phyloP scores from a whole-genome alignment of 192 early-diverging fungal genomes.

The Entrophospora sp. region DNA sequence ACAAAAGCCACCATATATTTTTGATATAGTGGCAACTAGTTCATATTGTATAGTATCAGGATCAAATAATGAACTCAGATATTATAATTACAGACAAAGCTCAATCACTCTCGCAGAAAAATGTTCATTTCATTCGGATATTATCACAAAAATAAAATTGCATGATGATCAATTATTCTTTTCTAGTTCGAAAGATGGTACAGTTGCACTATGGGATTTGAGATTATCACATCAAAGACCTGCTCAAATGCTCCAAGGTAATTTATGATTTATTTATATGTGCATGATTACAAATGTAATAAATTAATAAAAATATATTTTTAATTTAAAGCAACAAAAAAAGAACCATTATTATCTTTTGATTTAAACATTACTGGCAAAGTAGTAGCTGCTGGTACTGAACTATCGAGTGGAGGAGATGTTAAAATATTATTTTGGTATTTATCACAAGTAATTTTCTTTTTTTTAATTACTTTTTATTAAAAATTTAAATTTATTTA shows the following conservation, averaged over 20 bases:
- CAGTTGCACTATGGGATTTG: slow-evolving; percentile 62
- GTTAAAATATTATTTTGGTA: slow-evolving; percentile 45
- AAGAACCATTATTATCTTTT: slow-evolving; percentile 36
- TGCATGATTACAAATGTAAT: not conserved
- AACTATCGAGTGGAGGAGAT: slow-evolving; percentile 31
- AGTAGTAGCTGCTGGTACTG: slow-evolving; percentile 46
- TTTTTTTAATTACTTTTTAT: not conserved
- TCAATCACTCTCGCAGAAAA: slow-evolving; percentile 33
- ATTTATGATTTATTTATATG: not conserved
- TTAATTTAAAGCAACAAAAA: slow-evolving; percentile 13
- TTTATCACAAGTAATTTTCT: slow-evolving; percentile 11
- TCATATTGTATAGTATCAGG: slow-evolving; percentile 43
- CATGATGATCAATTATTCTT: slow-evolving; percentile 48
- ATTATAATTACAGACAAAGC: slow-evolving; percentile 54
- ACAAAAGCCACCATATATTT: slow-evolving; percentile 49
- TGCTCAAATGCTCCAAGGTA: slow-evolving; percentile 52
- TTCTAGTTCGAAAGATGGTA: slow-evolving; percentile 54
- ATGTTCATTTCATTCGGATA: slow-evolving; percentile 47
- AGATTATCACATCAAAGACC: slow-evolving; percentile 38
- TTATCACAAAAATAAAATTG: slow-evolving; percentile 53
- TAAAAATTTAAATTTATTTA: not conserved
- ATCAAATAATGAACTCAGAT: slow-evolving; percentile 55
- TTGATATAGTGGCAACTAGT: slow-evolving; percentile 41
- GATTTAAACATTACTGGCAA: slow-evolving; percentile 44
- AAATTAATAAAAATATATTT: not conserved